Base-by-base conservation (phyloP, 2,329 filamentous ascomycete genomes). In the Coccinonectria pachysandricola region DNA sequence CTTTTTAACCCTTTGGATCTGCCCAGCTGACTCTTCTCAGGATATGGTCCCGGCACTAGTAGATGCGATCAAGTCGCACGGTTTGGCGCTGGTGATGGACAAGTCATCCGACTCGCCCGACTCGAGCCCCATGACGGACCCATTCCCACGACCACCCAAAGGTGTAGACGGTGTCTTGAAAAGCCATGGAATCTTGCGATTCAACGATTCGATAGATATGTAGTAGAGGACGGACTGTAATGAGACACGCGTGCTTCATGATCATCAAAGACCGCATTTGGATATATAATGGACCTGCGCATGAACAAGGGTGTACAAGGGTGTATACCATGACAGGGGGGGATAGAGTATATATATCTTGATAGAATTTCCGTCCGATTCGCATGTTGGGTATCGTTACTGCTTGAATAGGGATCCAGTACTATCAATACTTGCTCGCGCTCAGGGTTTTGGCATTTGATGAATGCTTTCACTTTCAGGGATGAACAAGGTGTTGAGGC, bases 31-130 rank as follows among this genome's bases (percentile, higher is more conserved):
- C n/a, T 26, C 22, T 3, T 21, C 23, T 13, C 34, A 93, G 86
- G 83, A 92, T 35, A 85, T 94, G 62, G 87, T 95, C 7, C 91
- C 91, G 1, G 84, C 87, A 3, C 68, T 98, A 23, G 78, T 93
- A 27, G 84, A 92, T 41, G 84, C 87, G 3, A 88, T 98, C 59
- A 96, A 96, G 56, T 85, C 86, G 14, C 82, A 93, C 24, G 88
- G 91, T 14, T 66, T 98, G 26, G 88, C 93, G 5, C 70, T 98
- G 19, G 87, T 98, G 10, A 80, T 84, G 26, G 88, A 98, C 51
- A 84, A 81, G 40, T 84, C 82, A 5, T 68, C 74, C 31, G 72
- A 78, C 36, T 43, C 52, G 21, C 53, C 56, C 9, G 53, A 60
- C 24, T 33, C 49, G 36, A 49, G 52, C 37, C 44, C 57, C 23